phyloP scores from a whole-genome alignment of 495 filamentous ascomycete species.

The Trichoderma erinaceum region DNA sequence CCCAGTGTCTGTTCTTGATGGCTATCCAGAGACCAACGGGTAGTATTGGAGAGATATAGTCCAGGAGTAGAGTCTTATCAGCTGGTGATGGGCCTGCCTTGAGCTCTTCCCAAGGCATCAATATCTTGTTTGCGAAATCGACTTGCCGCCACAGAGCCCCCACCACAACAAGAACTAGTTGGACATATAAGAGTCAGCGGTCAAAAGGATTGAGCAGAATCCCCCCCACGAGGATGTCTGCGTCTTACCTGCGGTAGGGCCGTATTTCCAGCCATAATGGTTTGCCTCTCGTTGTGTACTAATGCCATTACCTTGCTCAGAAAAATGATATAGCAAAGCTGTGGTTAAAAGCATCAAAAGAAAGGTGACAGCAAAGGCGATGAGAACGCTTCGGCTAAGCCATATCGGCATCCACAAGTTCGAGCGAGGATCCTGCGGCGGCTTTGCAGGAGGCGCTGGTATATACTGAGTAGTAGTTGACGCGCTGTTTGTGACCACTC shows the following conservation, averaged over 20 bases:
- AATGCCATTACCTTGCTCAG: conserved; percentile 20
- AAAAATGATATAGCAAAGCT: conserved; percentile 19
- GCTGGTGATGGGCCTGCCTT: conserved; percentile 13
- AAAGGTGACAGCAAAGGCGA: conserved; percentile 17
- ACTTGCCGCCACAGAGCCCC: conserved; percentile 23
- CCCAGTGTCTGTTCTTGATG: conserved; percentile 17
- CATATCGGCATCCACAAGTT: conserved; percentile 19
- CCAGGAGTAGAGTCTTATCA: conserved; percentile 17
- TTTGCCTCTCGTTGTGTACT: conserved; percentile 19
- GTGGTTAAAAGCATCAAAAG: conserved; percentile 16
- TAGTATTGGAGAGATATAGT: conserved; percentile 19
- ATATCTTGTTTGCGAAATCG: conserved; percentile 22
- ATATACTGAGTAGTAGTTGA: background rate
- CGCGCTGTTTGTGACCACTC: background rate
- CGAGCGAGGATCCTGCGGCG: background rate
- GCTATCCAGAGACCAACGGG: conserved; percentile 15
- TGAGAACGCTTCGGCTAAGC: conserved; percentile 15
- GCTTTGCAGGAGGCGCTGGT: background rate
- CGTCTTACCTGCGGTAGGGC: conserved; percentile 23
- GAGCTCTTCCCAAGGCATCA: conserved; percentile 26
- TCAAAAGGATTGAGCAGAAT: background rate
- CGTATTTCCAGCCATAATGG: conserved; percentile 28
- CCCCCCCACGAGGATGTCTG: background rate
- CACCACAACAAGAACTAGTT: conserved; percentile 21
- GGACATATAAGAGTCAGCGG: background rate